phyloP scores from a whole-genome alignment of 345 rosid species.

The Moringa oleifera region DNA sequence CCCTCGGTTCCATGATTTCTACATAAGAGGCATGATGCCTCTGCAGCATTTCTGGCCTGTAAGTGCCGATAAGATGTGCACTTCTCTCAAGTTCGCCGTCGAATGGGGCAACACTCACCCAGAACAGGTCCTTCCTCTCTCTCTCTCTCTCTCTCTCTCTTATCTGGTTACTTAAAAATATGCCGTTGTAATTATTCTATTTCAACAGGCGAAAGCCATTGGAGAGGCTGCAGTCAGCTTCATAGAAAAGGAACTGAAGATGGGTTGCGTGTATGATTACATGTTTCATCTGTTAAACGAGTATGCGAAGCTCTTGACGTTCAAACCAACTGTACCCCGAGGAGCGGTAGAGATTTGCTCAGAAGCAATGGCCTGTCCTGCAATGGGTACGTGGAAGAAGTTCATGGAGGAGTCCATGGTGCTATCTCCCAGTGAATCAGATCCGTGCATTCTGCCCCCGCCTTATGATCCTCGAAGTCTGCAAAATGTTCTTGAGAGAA shows the following conservation, averaged over 20 bases:
- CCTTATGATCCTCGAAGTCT: constrained; percentile 34
- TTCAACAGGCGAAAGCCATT: constrained; percentile 28
- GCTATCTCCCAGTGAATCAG: constrained; percentile 25
- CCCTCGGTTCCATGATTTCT: constrained; percentile 36
- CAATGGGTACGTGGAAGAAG: constrained; percentile 21
- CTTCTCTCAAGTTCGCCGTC: constrained; percentile 41
- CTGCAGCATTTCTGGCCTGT: constrained; percentile 50
- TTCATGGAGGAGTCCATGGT: constrained; percentile 38
- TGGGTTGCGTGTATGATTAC: constrained; percentile 45
- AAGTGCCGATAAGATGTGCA: constrained; percentile 25
- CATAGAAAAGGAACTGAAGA: constrained; percentile 28
- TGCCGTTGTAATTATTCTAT: no score
- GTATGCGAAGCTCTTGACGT: constrained; percentile 38
- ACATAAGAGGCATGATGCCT: constrained; percentile 38
- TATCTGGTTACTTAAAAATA: no score
- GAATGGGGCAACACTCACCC: no score
- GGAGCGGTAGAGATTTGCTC: constrained; percentile 39
- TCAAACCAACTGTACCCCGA: constrained; percentile 30
- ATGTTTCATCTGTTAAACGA: constrained; percentile 40
- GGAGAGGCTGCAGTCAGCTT: constrained; percentile 35
- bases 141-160: no score
- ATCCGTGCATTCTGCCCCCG: constrained; percentile 37
- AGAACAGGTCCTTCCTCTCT: no score
- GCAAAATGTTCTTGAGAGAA: constrained; percentile 30
- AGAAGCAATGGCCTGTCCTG: constrained; percentile 40